phyloP scores from a whole-genome alignment of 2,329 filamentous ascomycete genomes.

The Aspergillus calidoustus region DNA sequence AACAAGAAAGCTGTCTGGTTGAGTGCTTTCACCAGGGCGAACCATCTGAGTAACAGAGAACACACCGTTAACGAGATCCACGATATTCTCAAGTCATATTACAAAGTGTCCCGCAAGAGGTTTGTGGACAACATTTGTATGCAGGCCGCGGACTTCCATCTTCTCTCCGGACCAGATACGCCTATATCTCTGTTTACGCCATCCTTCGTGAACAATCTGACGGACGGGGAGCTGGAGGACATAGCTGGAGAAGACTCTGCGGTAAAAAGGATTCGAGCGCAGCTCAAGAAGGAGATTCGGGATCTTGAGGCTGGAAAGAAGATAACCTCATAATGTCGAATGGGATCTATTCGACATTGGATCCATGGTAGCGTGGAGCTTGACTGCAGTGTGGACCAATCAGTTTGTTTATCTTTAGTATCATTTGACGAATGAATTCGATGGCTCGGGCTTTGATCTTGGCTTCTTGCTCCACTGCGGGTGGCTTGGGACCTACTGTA shows the following conservation, averaged over 20 bases:
- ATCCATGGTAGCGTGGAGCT: too few species aligned
- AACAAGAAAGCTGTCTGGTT: slow-evolving; percentile 1
- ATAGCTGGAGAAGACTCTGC: slow-evolving; percentile 63
- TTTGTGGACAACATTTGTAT: slow-evolving; percentile 67
- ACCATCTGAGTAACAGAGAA: slow-evolving; percentile 24
- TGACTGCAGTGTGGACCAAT: too few species aligned
- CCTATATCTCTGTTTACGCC: slow-evolving; percentile 60
- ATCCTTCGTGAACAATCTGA: slow-evolving; percentile 56
- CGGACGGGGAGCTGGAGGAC: slow-evolving; percentile 53
- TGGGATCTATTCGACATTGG: too few species aligned
- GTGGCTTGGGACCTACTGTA: too few species aligned
- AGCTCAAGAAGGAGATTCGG: slow-evolving; percentile 53
- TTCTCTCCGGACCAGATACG: slow-evolving; percentile 56
- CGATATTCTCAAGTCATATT: slow-evolving; percentile 64
- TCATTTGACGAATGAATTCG: too few species aligned
- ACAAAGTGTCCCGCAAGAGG: slow-evolving; percentile 62
- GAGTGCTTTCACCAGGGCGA: background rate
- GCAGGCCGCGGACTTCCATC: slow-evolving; percentile 60
- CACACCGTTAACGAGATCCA: slow-evolving; percentile 56
- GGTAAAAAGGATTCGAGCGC: slow-evolving; percentile 46
- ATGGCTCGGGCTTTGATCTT: too few species aligned
- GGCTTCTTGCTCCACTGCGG: too few species aligned
- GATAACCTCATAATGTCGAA: slow-evolving; percentile 25
- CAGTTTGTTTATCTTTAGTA: too few species aligned
- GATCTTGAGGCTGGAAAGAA: slow-evolving; percentile 48